Percentiles rank a stretch among this genome's conserved stretches.
phyloP scores from a whole-genome alignment of 495 filamentous ascomycete species.

The Penicillium tannophilum region DNA sequence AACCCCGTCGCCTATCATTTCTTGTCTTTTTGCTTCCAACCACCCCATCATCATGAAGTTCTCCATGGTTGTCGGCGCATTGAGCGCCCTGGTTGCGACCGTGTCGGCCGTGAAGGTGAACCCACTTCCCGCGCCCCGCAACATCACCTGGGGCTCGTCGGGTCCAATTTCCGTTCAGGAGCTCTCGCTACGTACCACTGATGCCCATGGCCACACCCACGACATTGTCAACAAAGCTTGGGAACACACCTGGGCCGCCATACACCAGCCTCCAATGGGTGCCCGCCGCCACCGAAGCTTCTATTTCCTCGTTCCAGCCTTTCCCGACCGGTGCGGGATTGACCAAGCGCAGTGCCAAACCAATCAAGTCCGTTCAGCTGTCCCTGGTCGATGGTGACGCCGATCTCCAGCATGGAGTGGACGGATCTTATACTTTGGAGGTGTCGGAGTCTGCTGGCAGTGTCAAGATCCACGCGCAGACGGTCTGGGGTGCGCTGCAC shows the following conservation, averaged over 20 bases:
- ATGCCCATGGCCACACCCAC: conserved; percentile 26
- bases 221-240: conserved; percentile 43
- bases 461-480: conserved; percentile 50
- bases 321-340: conserved; percentile 47
- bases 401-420: conserved; percentile 54
- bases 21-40: background rate
- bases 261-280: conserved; percentile 53
- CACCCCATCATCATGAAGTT: conserved; percentile 35
- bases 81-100: conserved; percentile 30
- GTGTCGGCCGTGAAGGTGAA: conserved; percentile 51
- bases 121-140: conserved; percentile 55
- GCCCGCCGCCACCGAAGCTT: conserved; percentile 52
- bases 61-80: conserved; percentile 27
- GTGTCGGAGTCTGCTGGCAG: conserved; percentile 34
- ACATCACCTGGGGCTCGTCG: conserved; percentile 55
- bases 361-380: conserved; percentile 39
- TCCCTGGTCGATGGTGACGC: conserved; percentile 43
- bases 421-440: conserved; percentile 60
- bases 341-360: conserved; percentile 34
- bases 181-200: conserved; percentile 25
- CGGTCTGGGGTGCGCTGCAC: conserved; percentile 58
- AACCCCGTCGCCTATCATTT: conserved; percentile 2
- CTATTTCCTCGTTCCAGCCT: conserved; percentile 45
- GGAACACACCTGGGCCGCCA: conserved; percentile 50
- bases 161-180: conserved; percentile 46